Conservation (phyloP, 2,329 filamentous ascomycete species). For the Aspergillus hortae region DNA sequence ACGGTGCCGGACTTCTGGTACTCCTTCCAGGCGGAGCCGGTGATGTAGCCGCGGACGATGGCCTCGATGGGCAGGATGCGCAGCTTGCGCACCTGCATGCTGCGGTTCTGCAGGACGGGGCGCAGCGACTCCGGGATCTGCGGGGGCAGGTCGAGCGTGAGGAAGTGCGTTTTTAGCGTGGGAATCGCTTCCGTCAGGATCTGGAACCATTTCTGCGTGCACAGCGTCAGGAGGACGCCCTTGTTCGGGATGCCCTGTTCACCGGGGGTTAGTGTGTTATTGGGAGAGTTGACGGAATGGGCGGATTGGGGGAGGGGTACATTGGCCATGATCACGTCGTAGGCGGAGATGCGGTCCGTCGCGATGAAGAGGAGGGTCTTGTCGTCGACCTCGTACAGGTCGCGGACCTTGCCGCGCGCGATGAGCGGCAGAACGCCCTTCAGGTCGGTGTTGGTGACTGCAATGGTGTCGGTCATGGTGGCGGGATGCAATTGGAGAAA, state of each 20-base stretch:
- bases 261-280: neutral
- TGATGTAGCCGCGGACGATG: slow-evolving; percentile 87
- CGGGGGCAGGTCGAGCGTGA: slow-evolving; percentile 56
- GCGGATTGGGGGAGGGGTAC: slow-evolving; percentile 33
- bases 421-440: slow-evolving; percentile 47
- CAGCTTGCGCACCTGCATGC: slow-evolving; percentile 73
- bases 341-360: slow-evolving; percentile 89
- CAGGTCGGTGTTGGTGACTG: slow-evolving; percentile 42
- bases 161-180: slow-evolving; percentile 59
- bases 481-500: neutral
- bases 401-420: slow-evolving; percentile 71
- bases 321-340: slow-evolving; percentile 86
- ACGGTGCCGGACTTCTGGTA: slow-evolving; percentile 72
- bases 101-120: slow-evolving; percentile 58
- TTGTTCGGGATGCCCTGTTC: slow-evolving; percentile 63
- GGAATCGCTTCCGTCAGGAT: slow-evolving; percentile 57
- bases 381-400: slow-evolving; percentile 71
- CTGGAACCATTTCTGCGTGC: slow-evolving; percentile 67
- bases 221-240: slow-evolving; percentile 63
- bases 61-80: slow-evolving; percentile 76
- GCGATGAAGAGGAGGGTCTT: slow-evolving; percentile 76
- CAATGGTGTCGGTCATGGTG: slow-evolving; percentile 13
- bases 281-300: slow-evolving; percentile 32
- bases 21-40: slow-evolving; percentile 79
- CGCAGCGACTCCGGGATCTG: slow-evolving; percentile 48